These are phyloP conservation scores for Talaromyces sp. DNA, from an alignment of 2,329 filamentous ascomycete genomes.

Conservation along the genomic window DNA sequence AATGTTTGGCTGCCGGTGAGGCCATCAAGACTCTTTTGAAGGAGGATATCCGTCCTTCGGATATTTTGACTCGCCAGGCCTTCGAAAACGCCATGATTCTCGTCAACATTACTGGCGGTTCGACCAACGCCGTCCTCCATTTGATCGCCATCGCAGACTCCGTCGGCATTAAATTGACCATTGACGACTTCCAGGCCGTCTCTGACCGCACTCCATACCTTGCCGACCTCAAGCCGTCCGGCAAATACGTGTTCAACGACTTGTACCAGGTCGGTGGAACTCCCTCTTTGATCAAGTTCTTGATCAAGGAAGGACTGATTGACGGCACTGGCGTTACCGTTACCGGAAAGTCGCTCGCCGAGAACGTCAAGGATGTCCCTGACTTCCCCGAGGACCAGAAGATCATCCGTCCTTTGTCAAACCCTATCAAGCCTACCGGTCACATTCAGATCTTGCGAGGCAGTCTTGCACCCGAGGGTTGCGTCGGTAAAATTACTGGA, in stretches of 20 bases:
- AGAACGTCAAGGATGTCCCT: constrained; percentile 57
- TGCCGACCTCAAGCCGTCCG: constrained; percentile 76
- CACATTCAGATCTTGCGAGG: constrained; percentile 71
- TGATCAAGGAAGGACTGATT: constrained; percentile 56
- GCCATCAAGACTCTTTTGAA: constrained; percentile 71
- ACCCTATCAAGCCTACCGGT: constrained; percentile 67
- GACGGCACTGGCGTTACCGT: constrained; percentile 60
- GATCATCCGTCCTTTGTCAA: constrained; percentile 64
- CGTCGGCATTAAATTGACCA: constrained; percentile 74
- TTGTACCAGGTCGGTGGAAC: constrained; percentile 56
- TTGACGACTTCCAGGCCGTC: constrained; percentile 81
- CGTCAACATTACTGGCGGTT: constrained; percentile 76
- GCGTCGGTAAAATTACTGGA: constrained; percentile 72
- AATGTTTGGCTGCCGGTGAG: constrained; percentile 67
- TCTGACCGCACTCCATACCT: constrained; percentile 76
- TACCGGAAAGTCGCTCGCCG: constrained; percentile 56
- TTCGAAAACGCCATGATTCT: constrained; percentile 84
- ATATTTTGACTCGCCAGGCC: constrained; percentile 74
- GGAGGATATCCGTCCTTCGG: constrained; percentile 71
- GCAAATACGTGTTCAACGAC: constrained; percentile 60
- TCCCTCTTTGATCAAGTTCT: constrained; percentile 55
- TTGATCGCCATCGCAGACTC: constrained; percentile 79
- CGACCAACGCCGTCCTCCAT: constrained; percentile 81
- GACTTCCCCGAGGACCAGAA: constrained; percentile 66
- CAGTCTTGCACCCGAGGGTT: constrained; percentile 64